Base-by-base conservation (phyloP, 2,329 filamentous ascomycete genomes). In the Fusarium denticulatum region DNA sequence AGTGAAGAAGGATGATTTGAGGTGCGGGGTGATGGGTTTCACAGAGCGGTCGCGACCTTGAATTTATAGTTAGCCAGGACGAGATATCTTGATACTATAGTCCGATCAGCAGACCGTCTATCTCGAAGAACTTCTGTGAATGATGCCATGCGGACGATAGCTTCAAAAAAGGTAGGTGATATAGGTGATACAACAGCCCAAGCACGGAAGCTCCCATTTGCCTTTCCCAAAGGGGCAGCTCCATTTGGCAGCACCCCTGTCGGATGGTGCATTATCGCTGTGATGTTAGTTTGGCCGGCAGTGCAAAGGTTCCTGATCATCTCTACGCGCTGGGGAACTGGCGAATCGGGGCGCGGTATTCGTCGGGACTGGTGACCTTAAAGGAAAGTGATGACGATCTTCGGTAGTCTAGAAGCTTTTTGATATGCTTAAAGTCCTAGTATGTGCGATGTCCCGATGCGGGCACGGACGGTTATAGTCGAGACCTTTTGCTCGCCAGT, bases 101-200 rank as follows among this genome's bases (percentile, higher is more conserved):
- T 22, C 26, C 24, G 63, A 72, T 53, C 53, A 56, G 39, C 43
- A 57, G 50, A 55, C 57, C 24, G 9, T 34, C 37, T 50, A 43
- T 37, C 20, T 46, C 30, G 15, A 28, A 62, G 63, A 72, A 68
- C 69, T 72, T 72, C 45, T 72, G 69, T 18, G 30, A 52, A 71
- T 68, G 59, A 58, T 71, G 68, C 52, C 52, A 72, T 72, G 26
- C 68, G 69, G 69, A 49, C 40, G 24, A 53, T 22, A 28, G 22
- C 52, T 42, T 64, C 69, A n/a, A 72, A 72, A 72, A 40, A 47
- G 70, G 70, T 72, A 72, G 70, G 70, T 72, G 66, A 72, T 58
- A 56, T 55, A 58, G 60, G 69, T 64, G 61, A 59, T 72, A 68
- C 57, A 57, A 72, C 69, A 53, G 7, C 26, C 40, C 64, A 69